phyloP scores from a whole-genome alignment of 2,329 filamentous ascomycete genomes.

The Pleurostoma richardsiae region DNA sequence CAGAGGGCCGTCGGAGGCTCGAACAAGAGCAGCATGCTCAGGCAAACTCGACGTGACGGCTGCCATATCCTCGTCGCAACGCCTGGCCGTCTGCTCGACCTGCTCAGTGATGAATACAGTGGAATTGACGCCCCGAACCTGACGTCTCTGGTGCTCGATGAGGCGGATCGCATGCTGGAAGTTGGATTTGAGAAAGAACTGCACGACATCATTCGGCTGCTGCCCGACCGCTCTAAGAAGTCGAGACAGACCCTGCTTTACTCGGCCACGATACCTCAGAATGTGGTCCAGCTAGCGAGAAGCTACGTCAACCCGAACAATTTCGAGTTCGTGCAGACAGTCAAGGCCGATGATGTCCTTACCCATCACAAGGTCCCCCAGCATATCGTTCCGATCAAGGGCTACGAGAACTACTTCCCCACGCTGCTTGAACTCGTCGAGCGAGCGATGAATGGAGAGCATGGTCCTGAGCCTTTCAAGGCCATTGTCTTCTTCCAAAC shows the following conservation, averaged over 20 bases:
- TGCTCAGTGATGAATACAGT: conserved; percentile 61
- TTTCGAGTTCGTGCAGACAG: conserved; percentile 90
- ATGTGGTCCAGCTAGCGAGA: conserved; percentile 76
- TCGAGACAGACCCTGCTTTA: conserved; percentile 90
- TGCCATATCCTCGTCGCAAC: conserved; percentile 90
- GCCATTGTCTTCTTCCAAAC: conserved; percentile 91
- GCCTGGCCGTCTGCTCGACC: conserved; percentile 79
- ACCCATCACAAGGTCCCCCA: conserved; percentile 86
- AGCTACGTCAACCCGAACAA: conserved; percentile 69
- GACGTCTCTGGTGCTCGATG: conserved; percentile 89
- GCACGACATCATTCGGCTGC: conserved; percentile 48
- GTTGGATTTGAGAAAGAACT: conserved; percentile 75
- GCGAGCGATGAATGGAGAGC: conserved; percentile 31
- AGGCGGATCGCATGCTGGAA: conserved; percentile 97
- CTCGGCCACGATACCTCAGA: conserved; percentile 83
- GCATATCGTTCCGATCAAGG: conserved; percentile 59
- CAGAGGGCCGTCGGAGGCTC: conserved; percentile 90
- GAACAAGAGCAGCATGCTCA: conserved; percentile 64
- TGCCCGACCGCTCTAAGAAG: conserved; percentile 60
- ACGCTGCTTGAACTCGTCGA: conserved; percentile 71
- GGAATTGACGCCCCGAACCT: conserved; percentile 72
- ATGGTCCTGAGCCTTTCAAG: conserved; percentile 67
- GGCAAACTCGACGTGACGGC: conserved; percentile 63
- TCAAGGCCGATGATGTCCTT: conserved; percentile 72
- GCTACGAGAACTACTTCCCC: conserved; percentile 73